phyloP scores from a whole-genome alignment of 345 rosid genomes.

The Rhizophora mangle region DNA sequence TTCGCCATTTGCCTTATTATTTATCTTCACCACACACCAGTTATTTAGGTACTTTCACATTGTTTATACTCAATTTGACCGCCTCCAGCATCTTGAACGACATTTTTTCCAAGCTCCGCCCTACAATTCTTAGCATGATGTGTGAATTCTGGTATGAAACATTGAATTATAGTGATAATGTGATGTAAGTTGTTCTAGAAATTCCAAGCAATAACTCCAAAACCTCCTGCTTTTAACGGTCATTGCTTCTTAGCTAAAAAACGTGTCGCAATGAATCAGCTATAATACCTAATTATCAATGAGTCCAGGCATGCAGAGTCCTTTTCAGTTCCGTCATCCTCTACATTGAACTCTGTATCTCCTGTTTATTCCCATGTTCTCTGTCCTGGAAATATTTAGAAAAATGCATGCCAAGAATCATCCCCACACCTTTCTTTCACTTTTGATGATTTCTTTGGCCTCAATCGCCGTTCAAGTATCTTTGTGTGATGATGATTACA shows the following conservation, averaged over 20 bases:
- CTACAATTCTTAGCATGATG: too few species aligned
- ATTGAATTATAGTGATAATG: too few species aligned
- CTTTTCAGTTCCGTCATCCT: too few species aligned
- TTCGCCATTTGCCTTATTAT: not conserved
- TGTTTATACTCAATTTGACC: not conserved
- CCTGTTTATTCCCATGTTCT: not conserved
- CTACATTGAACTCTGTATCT: too few species aligned
- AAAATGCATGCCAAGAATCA: slow-evolving; percentile 3
- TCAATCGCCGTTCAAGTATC: not conserved
- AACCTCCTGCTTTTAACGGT: not conserved
- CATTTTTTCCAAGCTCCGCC: not conserved
- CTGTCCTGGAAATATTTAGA: not conserved
- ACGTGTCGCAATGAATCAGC: too few species aligned
- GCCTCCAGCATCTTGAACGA: not conserved
- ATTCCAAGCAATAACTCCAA: not conserved
- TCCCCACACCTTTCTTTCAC: not conserved
- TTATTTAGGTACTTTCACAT: too few species aligned
- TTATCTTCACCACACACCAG: too few species aligned
- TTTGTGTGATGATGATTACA: not conserved
- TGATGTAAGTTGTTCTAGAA: not conserved
- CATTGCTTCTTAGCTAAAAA: not conserved
- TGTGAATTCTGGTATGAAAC: too few species aligned
- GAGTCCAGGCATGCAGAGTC: too few species aligned
- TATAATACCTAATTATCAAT: too few species aligned
- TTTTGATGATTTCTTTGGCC: not conserved